Percentiles rank a stretch among this genome's conserved stretches.
phyloP scores from a whole-genome alignment of 805 yeast species.

The Saccharomycopsis sp. region DNA sequence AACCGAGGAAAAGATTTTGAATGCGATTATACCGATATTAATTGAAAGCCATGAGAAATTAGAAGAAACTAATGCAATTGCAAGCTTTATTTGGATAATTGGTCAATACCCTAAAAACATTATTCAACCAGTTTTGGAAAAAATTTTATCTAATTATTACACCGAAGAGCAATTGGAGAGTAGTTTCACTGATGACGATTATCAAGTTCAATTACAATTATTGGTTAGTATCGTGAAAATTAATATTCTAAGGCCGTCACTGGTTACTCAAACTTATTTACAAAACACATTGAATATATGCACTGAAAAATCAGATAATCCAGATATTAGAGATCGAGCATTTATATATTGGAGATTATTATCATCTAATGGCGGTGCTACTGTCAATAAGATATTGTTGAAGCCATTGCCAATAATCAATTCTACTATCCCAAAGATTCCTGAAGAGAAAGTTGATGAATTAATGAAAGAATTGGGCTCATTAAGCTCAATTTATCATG shows the following conservation, averaged over 20 bases:
- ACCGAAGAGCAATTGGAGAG: conserved; percentile 12
- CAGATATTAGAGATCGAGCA: conserved; percentile 77
- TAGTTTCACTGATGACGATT: conserved; percentile 44
- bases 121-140: conserved; percentile 36
- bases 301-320: conserved; percentile 58
- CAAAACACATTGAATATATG: conserved; percentile 57
- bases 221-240: conserved; percentile 59
- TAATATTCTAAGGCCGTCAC: conserved; percentile 30
- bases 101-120: conserved; percentile 66
- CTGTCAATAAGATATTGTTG: conserved; percentile 48
- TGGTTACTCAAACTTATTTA: conserved; percentile 34
- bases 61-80: conserved; percentile 43
- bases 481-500: conserved; percentile 82
- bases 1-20: conserved; percentile 38
- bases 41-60: conserved; percentile 41
- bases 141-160: conserved; percentile 23
- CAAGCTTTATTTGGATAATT: conserved; percentile 56
- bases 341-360: conserved; percentile 74
- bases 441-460: conserved; percentile 59
- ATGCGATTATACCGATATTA: conserved; percentile 50
- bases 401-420: conserved; percentile 64
- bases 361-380: conserved; percentile 37
- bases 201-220: conserved; percentile 52
- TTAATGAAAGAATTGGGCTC: conserved; percentile 73
- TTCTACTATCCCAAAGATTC: conserved; percentile 64